Conservation (phyloP, 2,329 filamentous ascomycete species). For the Tolypocladium amazonense region DNA sequence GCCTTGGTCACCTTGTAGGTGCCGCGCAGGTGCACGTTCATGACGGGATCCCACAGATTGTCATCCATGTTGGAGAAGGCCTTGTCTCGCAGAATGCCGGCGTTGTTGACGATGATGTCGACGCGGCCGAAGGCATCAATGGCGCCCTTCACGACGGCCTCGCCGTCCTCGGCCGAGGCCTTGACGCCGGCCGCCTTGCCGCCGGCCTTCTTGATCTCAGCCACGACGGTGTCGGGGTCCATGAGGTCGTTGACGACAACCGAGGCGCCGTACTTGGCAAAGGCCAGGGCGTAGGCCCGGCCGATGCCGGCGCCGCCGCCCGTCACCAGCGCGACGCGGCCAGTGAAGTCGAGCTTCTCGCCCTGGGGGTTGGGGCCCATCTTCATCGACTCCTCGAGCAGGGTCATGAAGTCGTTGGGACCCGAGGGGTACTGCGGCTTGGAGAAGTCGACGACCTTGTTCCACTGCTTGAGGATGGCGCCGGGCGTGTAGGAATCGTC, state of each 20-base stretch:
- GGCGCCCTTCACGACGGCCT: slow-evolving; percentile 80
- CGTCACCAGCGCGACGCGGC: slow-evolving; percentile 77
- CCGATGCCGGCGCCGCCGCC: slow-evolving; percentile 87
- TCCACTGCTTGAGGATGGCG: slow-evolving; percentile 83
- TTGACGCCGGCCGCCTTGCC: slow-evolving; percentile 89
- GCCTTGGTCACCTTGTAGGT: slow-evolving; percentile 97
- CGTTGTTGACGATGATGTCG: slow-evolving; percentile 96
- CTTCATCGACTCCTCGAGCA: slow-evolving; percentile 77
- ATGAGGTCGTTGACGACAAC: slow-evolving; percentile 94
- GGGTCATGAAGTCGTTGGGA: slow-evolving; percentile 75
- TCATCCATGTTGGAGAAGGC: slow-evolving; percentile 98
- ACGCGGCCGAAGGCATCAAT: slow-evolving; percentile 90
- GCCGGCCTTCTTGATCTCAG: slow-evolving; percentile 82
- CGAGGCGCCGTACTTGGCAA: slow-evolving; percentile 72
- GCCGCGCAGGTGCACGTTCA: slow-evolving; percentile 85
- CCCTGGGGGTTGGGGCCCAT: slow-evolving; percentile 61
- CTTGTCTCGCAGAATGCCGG: slow-evolving; percentile 95
- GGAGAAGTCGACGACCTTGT: slow-evolving; percentile 77
- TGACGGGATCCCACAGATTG: slow-evolving; percentile 79
- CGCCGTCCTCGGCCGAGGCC: slow-evolving; percentile 86
- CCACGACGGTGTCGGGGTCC: slow-evolving; percentile 81
- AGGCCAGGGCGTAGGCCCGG: slow-evolving; percentile 78
- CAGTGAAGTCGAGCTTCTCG: slow-evolving; percentile 69
- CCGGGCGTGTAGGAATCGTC: slow-evolving; percentile 82
- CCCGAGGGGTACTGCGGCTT: slow-evolving; percentile 70